These are phyloP conservation scores for Acanthamoeba triangularis DNA, from an alignment of 208 protist genomes.

Conservation along the genomic window DNA sequence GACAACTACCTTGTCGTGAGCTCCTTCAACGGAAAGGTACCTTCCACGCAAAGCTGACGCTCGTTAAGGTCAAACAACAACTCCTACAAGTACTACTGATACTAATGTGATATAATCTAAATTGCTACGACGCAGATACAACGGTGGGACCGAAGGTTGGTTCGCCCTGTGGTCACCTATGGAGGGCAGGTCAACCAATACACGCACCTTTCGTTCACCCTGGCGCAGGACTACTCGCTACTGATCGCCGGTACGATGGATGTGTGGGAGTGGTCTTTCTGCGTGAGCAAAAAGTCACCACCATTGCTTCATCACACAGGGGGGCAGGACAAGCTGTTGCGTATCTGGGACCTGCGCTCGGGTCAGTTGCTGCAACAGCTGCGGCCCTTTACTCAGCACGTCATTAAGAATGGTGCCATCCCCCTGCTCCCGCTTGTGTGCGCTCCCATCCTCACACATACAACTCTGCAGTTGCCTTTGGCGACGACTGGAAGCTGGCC, in stretches of 20 bases:
- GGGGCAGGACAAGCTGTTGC: constrained; percentile 29
- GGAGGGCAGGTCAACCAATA: constrained; percentile 43
- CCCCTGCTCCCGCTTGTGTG: background rate
- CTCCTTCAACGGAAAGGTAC: constrained; percentile 60
- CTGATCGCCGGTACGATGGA: background rate
- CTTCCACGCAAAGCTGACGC: too few relatives aligned
- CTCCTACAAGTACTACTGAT: too few relatives aligned
- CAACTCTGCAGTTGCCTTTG: constrained; percentile 31
- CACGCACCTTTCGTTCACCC: constrained; percentile 55
- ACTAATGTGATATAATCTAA: too few relatives aligned
- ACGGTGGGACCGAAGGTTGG: constrained; percentile 36
- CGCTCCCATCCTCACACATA: background rate
- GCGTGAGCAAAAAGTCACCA: background rate
- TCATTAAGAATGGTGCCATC: background rate
- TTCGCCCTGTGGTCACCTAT: background rate
- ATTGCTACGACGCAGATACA: too few relatives aligned
- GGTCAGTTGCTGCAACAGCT: constrained; percentile 30
- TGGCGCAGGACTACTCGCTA: constrained; percentile 51
- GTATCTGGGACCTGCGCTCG: background rate
- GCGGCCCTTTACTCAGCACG: background rate
- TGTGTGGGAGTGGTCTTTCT: background rate
- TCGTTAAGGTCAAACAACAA: too few relatives aligned
- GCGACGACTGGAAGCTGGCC: constrained; percentile 33
- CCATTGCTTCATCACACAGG: background rate
- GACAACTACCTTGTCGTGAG: constrained; percentile 73